Conservation (phyloP, 1,139 yeast genomes). For the Pichia sp. region DNA sequence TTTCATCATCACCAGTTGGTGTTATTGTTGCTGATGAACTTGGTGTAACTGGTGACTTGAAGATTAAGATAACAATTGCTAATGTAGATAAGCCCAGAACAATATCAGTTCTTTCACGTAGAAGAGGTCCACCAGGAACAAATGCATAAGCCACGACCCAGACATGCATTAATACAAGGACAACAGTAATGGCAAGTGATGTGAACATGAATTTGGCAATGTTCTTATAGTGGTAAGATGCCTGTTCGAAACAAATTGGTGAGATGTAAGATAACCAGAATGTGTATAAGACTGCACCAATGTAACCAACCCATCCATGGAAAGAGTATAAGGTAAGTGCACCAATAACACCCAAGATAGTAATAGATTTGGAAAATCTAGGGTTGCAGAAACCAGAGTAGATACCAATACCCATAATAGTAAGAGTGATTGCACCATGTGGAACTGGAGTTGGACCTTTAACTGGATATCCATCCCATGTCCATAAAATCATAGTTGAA, state of each 20-base stretch:
- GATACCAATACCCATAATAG: conserved; percentile 59
- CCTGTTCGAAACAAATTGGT: conserved; percentile 54
- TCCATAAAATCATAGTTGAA: conserved; percentile 83
- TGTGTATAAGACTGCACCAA: conserved; percentile 70
- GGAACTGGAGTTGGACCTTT: conserved; percentile 89
- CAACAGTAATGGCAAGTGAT: conserved; percentile 53
- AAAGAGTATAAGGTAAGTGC: conserved; percentile 48
- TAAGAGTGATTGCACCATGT: conserved; percentile 71
- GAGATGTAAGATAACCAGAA: conserved; percentile 60
- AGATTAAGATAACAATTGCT: conserved; percentile 38
- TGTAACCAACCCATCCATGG: conserved; percentile 79
- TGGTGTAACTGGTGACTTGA: conserved; percentile 17
- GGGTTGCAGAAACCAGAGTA: conserved; percentile 40
- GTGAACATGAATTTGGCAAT: conserved; percentile 36
- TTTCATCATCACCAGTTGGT: not conserved
- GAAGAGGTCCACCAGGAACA: conserved; percentile 88
- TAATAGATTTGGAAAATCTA: conserved; percentile 16
- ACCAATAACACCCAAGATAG: conserved; percentile 45
- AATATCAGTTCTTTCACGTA: conserved; percentile 86
- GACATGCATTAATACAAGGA: conserved; percentile 75
- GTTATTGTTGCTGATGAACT: conserved; percentile 11
- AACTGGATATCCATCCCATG: conserved; percentile 91
- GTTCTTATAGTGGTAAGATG: conserved; percentile 19
- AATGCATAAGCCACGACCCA: conserved; percentile 99
- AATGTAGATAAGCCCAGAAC: conserved; percentile 56